Evolutionary conservation across 768 basidiomycete genomes (phyloP).

Genomic region (Suillus discolor): DNA sequence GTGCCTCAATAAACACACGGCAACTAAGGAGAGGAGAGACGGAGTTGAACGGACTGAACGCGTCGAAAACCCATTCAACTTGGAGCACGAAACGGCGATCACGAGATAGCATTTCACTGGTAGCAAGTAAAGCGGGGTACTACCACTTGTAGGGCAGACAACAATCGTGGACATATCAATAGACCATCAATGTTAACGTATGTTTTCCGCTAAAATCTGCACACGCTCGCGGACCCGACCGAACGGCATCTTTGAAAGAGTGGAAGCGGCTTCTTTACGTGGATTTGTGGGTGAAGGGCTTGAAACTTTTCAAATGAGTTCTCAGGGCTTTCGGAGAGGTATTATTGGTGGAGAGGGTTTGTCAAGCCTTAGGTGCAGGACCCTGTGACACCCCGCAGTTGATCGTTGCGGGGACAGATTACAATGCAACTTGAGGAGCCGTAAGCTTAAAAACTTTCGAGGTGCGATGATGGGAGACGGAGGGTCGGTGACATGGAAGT

Average conservation of each 20-base stretch:
- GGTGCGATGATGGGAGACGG: neutral
- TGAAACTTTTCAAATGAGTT: neutral
- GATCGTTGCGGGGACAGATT: slow-evolving; percentile 3
- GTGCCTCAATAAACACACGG: neutral
- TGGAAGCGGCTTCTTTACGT: neutral
- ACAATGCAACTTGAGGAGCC: neutral
- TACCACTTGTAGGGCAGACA: neutral
- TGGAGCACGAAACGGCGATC: neutral
- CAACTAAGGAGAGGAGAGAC: too few species aligned
- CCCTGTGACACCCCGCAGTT: neutral
- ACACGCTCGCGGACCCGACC: neutral
- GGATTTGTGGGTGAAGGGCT: too few species aligned
- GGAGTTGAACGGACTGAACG: neutral
- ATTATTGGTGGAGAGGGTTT: neutral
- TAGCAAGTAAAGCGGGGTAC: neutral
- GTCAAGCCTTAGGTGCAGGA: neutral
- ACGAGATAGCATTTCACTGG: neutral
- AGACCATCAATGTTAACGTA: slow-evolving; percentile 3
- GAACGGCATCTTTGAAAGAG: neutral
- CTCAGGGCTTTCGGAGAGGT: neutral
- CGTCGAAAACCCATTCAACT: too few species aligned
- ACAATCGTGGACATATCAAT: neutral
- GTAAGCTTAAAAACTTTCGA: slow-evolving; percentile 6
- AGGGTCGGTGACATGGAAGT: neutral
- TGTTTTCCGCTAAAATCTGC: neutral